These are phyloP conservation scores for Podaxis mareebaensis DNA, from an alignment of 768 basidiomycete genomes.

Conservation along the genomic window DNA sequence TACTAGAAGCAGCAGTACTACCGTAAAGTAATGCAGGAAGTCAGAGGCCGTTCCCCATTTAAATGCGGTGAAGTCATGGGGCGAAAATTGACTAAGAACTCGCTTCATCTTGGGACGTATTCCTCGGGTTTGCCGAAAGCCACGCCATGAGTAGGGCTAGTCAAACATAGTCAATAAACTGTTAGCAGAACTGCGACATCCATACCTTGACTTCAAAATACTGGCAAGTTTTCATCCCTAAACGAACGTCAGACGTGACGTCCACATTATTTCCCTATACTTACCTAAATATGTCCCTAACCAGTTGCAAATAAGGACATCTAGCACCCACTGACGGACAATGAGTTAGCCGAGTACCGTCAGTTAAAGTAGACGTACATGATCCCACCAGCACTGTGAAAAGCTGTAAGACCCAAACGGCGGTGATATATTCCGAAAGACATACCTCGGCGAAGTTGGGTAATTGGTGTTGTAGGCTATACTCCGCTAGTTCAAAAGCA, in stretches of 20 bases:
- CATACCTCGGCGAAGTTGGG: slow-evolving; percentile 84
- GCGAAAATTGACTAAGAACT: slow-evolving; percentile 82
- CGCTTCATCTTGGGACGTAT: slow-evolving; percentile 78
- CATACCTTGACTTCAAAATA: slow-evolving; percentile 85
- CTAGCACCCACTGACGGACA: slow-evolving; percentile 71
- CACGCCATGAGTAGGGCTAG: slow-evolving; percentile 86
- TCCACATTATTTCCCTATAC: slow-evolving; percentile 22
- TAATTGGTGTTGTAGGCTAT: slow-evolving; percentile 85
- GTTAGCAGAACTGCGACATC: slow-evolving; percentile 14
- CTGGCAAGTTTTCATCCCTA: slow-evolving; percentile 86
- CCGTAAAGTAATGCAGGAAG: slow-evolving; percentile 72
- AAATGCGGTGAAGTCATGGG: slow-evolving; percentile 86
- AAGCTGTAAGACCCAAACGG: slow-evolving; percentile 18
- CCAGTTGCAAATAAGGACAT: slow-evolving; percentile 89
- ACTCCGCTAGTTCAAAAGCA: slow-evolving; percentile 87
- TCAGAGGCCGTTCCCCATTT: slow-evolving; percentile 81
- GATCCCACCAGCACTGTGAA: slow-evolving; percentile 88
- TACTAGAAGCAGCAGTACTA: slow-evolving; percentile 72
- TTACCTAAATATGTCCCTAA: slow-evolving; percentile 78
- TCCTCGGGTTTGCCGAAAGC: slow-evolving; percentile 75
- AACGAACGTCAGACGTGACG: slow-evolving; percentile 22
- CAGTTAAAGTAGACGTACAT: slow-evolving; percentile 50
- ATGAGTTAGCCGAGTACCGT: slow-evolving; percentile 15
- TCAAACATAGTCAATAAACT: slow-evolving; percentile 18
- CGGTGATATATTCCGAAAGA: slow-evolving; percentile 17